Evolutionary conservation across 2,329 filamentous ascomycete species (phyloP).

Genomic region (Ophiostoma fasciatum): DNA sequence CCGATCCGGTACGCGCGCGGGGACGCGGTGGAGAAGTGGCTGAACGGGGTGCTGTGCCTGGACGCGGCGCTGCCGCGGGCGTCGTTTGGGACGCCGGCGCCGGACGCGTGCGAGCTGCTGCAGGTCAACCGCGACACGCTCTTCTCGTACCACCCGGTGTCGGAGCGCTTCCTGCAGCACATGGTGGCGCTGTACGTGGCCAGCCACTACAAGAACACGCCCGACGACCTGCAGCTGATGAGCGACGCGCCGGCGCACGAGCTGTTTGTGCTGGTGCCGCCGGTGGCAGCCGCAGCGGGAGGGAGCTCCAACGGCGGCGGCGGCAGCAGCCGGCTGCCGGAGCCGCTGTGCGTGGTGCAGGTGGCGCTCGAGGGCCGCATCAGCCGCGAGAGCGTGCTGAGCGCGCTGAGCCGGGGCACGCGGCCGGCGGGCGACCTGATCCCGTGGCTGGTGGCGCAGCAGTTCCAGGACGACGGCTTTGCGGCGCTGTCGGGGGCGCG

Average conservation of each 20-base stretch:
- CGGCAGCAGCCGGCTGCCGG: conserved; percentile 65
- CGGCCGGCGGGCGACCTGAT: conserved; percentile 86
- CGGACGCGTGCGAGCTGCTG: conserved; percentile 78
- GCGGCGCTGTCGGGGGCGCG: conserved; percentile 83
- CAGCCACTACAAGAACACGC: conserved; percentile 95
- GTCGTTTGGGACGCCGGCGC: conserved; percentile 71
- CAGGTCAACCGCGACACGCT: conserved; percentile 93
- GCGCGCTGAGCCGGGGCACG: conserved; percentile 76
- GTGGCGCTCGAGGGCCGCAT: conserved; percentile 91
- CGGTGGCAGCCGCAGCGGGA: conserved; percentile 65
- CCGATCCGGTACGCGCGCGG: conserved; percentile 89
- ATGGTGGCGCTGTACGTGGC: conserved; percentile 98
- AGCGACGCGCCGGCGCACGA: conserved; percentile 95
- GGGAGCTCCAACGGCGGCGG: no score
- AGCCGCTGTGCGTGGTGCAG: conserved; percentile 89
- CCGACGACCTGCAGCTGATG: conserved; percentile 97
- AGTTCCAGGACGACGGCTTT: conserved; percentile 97
- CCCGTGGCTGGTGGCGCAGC: conserved; percentile 92
- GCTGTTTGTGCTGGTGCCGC: conserved; percentile 83
- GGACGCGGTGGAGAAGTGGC: conserved; percentile 88
- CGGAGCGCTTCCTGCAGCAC: conserved; percentile 91
- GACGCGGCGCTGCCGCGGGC: conserved; percentile 76
- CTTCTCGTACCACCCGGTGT: conserved; percentile 94
- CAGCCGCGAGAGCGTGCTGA: conserved; percentile 81
- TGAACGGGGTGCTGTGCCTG: conserved; percentile 85